A percentile compares a stretch with the other conserved stretches of the same genome.
These are phyloP conservation scores for Scutellaria minor DNA, from an alignment of 257 asterid genomes.

Conservation along the genomic window DNA sequence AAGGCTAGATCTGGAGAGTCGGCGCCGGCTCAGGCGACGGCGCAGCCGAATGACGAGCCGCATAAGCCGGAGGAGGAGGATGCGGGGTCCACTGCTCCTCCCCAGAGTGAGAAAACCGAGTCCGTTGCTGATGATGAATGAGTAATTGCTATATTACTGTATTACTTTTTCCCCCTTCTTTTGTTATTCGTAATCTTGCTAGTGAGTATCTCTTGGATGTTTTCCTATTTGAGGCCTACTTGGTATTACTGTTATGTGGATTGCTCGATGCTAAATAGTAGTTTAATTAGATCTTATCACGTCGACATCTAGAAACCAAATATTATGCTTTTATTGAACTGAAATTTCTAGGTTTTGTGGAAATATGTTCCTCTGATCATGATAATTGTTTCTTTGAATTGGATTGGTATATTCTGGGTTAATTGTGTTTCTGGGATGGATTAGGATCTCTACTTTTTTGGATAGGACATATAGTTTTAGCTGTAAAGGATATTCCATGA, in stretches of 20 bases:
- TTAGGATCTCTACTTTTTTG: slow-evolving; percentile 8
- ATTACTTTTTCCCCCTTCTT: slow-evolving; percentile 9
- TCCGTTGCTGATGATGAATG: slow-evolving; percentile 52
- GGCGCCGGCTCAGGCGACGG: slow-evolving; percentile 33
- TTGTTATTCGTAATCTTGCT: slow-evolving; percentile 26
- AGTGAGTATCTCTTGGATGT: slow-evolving; percentile 26
- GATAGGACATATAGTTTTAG: neutral
- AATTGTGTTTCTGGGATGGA: neutral
- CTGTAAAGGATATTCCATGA: slow-evolving; percentile 14
- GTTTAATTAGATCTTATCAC: slow-evolving; percentile 32
- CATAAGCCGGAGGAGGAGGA: slow-evolving; percentile 56
- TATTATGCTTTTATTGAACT: slow-evolving; percentile 9
- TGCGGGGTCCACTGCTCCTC: slow-evolving; percentile 55
- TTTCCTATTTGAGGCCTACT: slow-evolving; percentile 35
- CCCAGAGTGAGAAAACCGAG: slow-evolving; percentile 54
- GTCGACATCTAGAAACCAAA: neutral
- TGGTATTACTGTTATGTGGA: slow-evolving; percentile 29
- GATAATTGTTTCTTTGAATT: neutral
- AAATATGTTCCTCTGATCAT: slow-evolving; percentile 1
- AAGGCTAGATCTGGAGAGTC: slow-evolving; percentile 77
- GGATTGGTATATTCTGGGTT: slow-evolving; percentile 20
- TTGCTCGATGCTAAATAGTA: slow-evolving; percentile 32
- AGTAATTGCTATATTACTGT: slow-evolving; percentile 24
- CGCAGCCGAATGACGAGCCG: slow-evolving; percentile 34
- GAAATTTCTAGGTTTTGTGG: neutral